These are phyloP conservation scores for Fusarium begoniae DNA, from an alignment of 2,329 filamentous ascomycete species.

Conservation along the genomic window DNA sequence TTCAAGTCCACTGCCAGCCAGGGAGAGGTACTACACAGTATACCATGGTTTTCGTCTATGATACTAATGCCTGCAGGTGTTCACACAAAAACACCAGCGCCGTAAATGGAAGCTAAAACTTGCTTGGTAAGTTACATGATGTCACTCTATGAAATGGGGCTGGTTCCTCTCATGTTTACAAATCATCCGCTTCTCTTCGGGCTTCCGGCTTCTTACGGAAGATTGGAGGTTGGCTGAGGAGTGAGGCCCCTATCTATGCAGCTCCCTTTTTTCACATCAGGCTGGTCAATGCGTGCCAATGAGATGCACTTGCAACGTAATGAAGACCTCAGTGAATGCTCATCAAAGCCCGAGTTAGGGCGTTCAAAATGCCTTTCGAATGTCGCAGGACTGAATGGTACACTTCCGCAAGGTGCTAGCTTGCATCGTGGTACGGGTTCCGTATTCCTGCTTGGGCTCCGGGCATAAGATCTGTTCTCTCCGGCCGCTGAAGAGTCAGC, in stretches of 20 bases:
- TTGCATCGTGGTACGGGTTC: too few relatives aligned
- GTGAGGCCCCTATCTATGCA: neutral
- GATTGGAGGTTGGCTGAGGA: neutral
- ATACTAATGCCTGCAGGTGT: neutral
- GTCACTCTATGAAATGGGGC: neutral
- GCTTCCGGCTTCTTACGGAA: neutral
- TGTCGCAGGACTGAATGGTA: too few relatives aligned
- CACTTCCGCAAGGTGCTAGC: too few relatives aligned
- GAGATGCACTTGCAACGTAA: too few relatives aligned
- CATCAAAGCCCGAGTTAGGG: neutral
- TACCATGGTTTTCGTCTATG: too few relatives aligned
- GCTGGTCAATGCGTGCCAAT: neutral
- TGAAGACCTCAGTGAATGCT: neutral
- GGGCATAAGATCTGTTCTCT: neutral
- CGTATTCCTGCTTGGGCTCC: neutral
- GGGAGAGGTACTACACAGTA: neutral
- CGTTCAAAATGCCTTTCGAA: too few relatives aligned
- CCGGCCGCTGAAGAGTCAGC: neutral
- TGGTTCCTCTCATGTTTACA: neutral
- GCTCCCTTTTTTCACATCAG: neutral
- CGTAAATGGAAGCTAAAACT: neutral
- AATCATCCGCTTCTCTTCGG: neutral
- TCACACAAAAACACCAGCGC: neutral
- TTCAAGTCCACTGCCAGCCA: too few relatives aligned
- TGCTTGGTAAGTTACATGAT: neutral